phyloP scores from a whole-genome alignment of 1,139 yeast genomes.

The Tardiomyces depauwii region DNA sequence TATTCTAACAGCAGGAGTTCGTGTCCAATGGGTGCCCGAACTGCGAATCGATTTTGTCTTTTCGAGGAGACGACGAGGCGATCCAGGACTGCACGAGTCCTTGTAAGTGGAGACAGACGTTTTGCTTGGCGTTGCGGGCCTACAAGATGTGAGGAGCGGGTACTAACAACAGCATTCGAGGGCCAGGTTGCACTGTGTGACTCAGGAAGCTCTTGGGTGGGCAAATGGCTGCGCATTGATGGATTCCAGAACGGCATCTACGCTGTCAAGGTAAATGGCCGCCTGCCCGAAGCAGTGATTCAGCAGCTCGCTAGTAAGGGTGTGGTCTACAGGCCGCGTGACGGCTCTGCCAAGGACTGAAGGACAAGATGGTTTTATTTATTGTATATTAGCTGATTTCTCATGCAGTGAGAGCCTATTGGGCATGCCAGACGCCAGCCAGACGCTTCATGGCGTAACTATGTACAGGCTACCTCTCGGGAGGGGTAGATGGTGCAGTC shows the following conservation, averaged over 20 bases:
- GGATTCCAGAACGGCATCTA: conserved; percentile 80
- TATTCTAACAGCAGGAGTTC: conserved; percentile 38
- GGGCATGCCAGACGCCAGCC: no score
- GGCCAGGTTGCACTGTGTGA: conserved; percentile 89
- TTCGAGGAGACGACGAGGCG: conserved; percentile 73
- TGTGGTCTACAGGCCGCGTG: conserved; percentile 85
- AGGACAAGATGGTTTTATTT: not conserved
- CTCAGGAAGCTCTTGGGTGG: conserved; percentile 89
- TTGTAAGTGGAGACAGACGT: no score
- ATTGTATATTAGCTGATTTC: not conserved
- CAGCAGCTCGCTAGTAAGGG: conserved; percentile 62
- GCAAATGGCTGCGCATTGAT: conserved; percentile 90
- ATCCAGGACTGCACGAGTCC: conserved; percentile 93
- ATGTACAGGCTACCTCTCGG: no score
- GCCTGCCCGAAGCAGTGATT: conserved; percentile 77
- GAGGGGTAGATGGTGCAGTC: no score
- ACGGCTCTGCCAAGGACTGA: conserved; percentile 83
- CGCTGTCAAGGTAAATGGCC: conserved; percentile 90
- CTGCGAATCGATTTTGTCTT: conserved; percentile 77
- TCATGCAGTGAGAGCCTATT: no score
- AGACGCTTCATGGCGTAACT: no score
- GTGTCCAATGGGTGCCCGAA: conserved; percentile 91
- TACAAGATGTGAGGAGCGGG: no score
- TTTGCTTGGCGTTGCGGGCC: no score
- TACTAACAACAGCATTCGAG: conserved; percentile 47